These are phyloP conservation scores for Phanerochaete sordida DNA, from an alignment of 768 basidiomycete genomes.

Conservation along the genomic window DNA sequence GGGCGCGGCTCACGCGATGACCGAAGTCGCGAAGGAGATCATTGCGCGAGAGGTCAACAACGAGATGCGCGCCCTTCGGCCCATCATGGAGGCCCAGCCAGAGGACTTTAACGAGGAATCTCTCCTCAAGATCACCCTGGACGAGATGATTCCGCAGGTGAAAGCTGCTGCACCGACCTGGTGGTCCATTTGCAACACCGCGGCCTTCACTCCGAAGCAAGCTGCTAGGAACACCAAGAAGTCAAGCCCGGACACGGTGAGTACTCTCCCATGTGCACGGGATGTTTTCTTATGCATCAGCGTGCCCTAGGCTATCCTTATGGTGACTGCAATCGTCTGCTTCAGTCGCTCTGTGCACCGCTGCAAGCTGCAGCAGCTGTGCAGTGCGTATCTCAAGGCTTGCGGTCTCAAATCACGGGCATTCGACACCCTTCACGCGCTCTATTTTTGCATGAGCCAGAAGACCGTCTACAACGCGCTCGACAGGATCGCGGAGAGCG, in stretches of 20 bases:
- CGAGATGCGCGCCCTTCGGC: constrained; percentile 1
- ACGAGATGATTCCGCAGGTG: not conserved
- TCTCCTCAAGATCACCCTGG: constrained; percentile 2
- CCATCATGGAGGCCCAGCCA: not conserved
- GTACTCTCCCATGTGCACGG: not conserved
- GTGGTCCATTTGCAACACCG: constrained; percentile 1
- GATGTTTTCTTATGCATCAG: not conserved
- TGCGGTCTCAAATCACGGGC: constrained; percentile 34
- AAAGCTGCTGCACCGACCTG: constrained; percentile 1
- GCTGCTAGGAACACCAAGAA: not conserved
- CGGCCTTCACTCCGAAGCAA: constrained; percentile 8
- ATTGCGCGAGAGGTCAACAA: not conserved
- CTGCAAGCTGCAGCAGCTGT: constrained; percentile 25
- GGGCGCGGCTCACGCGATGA: not conserved
- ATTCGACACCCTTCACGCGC: constrained; percentile 33
- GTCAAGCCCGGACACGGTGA: constrained; percentile 5
- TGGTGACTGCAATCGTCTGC: not conserved
- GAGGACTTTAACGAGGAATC: constrained; percentile 2
- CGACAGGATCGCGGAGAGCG: not conserved
- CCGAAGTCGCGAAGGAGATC: not conserved
- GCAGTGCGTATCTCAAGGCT: constrained; percentile 35
- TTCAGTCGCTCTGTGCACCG: constrained; percentile 8
- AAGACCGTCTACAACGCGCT: constrained; percentile 27
- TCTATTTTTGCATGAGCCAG: constrained; percentile 38
- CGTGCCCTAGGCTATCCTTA: not conserved